Conservation (phyloP, 345 rosid species). For the Gossypium herbaceum region DNA sequence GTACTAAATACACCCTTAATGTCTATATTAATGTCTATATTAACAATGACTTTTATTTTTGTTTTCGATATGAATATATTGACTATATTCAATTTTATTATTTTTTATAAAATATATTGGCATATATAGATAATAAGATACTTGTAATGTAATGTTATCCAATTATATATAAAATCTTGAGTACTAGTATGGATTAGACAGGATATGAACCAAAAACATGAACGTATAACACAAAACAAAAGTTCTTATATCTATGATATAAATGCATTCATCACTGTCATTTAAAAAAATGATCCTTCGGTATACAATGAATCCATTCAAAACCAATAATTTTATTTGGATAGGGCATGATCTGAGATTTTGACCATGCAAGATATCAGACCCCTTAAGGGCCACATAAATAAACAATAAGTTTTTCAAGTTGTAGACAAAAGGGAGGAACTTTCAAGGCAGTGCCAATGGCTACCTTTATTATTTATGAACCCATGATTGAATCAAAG, state of each 20-base stretch:
- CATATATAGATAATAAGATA: too few relatives aligned
- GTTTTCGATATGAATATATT: neutral
- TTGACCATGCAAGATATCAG: neutral
- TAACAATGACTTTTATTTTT: neutral
- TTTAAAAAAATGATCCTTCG: neutral
- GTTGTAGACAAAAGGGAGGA: constrained; percentile 15
- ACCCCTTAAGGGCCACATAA: neutral
- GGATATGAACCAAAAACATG: constrained; percentile 4
- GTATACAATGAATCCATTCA: neutral
- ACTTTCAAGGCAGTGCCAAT: constrained; percentile 28
- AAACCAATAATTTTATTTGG: neutral
- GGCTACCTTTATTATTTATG: neutral
- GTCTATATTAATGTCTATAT: too few relatives aligned
- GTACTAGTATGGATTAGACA: neutral
- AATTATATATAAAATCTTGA: neutral
- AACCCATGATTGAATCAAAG: neutral
- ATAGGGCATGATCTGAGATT: neutral
- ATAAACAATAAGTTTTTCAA: neutral
- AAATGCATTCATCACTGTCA: neutral
- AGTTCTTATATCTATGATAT: neutral
- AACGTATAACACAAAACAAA: constrained; percentile 10
- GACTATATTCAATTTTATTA: neutral
- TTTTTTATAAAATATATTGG: too few relatives aligned
- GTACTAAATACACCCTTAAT: too few relatives aligned
- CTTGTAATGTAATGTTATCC: neutral